Evolutionary conservation across 169 alveolate species (phyloP), one percentile per base, ranked within the genome.

Genomic region (Babesia ovata): DNA sequence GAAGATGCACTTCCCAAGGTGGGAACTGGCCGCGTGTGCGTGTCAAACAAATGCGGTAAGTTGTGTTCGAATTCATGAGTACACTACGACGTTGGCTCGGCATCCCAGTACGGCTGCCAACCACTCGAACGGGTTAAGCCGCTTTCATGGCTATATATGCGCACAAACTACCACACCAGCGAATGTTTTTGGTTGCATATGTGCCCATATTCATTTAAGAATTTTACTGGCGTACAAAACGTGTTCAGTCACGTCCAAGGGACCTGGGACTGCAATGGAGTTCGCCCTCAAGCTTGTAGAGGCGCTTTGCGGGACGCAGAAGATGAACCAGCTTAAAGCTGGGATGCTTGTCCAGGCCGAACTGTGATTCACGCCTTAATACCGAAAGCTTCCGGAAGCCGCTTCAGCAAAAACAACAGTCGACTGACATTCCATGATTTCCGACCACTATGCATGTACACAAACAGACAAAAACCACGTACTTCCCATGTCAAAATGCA

Each of bases 211-310:
- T 49, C 7, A n/a, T 19, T 49, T 49, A 10, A 11, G 61, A 53
- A 14, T 0, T 10, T 11, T 61, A 4, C 54, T 61, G 48, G 22
- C 70, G 6, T 61, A 36, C 13, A 61, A 39, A 21, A 67, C 24
- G 44, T 46, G 49, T 29, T 42, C 72, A 81, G 88, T 89, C 48
- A 89, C 94, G 4, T 89, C 94, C 28, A 72, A 73, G 48, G 92
- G 90, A 44, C 94, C 94, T 8, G 94, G 94, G 50, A 76, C 92
- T 24, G 94, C 94, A 29, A 65, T 70, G 53, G 94, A 89, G 61
- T 89, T 89, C 52, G 91, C 92, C 10, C 84, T 89, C 60, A 89
- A 85, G 56, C 84, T 89, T 26, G 92, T 89, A 16, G 94, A 89
- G 61, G 44, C 82, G 49, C 76, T 89, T 21, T 85, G 88, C 56